Conservation (phyloP, 164 flowering plant species). For the Piper longum region DNA sequence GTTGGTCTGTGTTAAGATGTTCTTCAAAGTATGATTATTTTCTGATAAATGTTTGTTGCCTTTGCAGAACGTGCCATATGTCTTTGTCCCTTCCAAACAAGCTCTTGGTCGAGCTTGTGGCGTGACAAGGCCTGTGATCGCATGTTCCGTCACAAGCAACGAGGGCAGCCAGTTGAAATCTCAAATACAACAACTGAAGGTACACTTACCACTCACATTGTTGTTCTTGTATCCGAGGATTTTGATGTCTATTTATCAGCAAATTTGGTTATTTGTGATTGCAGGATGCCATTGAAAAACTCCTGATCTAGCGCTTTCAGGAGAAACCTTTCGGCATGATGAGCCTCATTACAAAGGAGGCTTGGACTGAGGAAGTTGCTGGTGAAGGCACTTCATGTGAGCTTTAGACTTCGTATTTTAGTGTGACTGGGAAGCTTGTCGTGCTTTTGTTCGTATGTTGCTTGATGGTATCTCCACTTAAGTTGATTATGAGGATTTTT, state of each 20-base stretch:
- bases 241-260: not conserved
- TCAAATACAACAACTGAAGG: slow-evolving; percentile 59
- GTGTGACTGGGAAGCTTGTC: too few species aligned
- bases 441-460: too few species aligned
- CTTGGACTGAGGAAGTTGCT: slow-evolving; percentile 8
- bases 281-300: slow-evolving; percentile 20
- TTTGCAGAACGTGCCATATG: slow-evolving; percentile 77
- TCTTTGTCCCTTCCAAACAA: slow-evolving; percentile 54
- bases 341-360: slow-evolving; percentile 2
- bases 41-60: not conserved
- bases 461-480: too few species aligned
- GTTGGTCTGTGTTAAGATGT: too few species aligned
- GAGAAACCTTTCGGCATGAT: slow-evolving; percentile 7
- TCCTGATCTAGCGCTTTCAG: slow-evolving; percentile 5
- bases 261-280: not conserved
- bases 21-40: too few species aligned
- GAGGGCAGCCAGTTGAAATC: slow-evolving; percentile 81
- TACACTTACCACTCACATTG: not conserved
- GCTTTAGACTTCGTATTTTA: too few species aligned
- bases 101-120: slow-evolving; percentile 93
- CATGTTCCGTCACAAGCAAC: slow-evolving; percentile 77
- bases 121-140: slow-evolving; percentile 74
- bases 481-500: too few species aligned
- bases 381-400: not conserved
- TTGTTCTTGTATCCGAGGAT: not conserved